Conservation (phyloP, 202 grass and related monocot genomes). For the Hordeum pubiflorum region DNA sequence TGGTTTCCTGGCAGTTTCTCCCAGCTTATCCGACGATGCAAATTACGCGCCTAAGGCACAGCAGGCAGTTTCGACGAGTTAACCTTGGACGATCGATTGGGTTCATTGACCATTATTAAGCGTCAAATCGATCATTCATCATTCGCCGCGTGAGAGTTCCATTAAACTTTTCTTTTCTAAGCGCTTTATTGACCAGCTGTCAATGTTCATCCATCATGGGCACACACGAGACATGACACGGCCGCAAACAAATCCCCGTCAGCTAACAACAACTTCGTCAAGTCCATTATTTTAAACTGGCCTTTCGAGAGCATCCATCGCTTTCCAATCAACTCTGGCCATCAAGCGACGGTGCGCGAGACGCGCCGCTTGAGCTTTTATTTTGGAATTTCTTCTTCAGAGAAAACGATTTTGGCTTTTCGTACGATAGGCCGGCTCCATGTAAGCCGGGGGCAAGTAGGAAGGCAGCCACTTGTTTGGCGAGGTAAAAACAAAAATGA, state of each 20-base stretch:
- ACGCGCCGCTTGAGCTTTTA: neutral
- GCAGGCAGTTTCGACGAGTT: neutral
- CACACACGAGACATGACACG: neutral
- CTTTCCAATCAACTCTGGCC: neutral
- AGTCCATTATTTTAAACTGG: neutral
- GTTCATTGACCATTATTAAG: neutral
- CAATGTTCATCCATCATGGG: neutral
- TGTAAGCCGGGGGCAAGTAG: neutral
- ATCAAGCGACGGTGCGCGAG: neutral
- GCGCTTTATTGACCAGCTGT: neutral
- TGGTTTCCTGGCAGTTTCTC: neutral
- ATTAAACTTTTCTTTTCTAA: neutral
- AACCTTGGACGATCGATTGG: neutral
- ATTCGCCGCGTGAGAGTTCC: neutral
- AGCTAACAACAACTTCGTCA: neutral
- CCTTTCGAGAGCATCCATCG: neutral
- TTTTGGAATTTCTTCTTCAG: neutral
- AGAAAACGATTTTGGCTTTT: too few species aligned
- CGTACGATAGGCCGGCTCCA: too few species aligned
- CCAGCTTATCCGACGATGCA: neutral
- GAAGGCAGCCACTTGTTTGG: too few species aligned
- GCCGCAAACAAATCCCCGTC: neutral
- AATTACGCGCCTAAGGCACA: neutral
- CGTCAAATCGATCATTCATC: neutral
- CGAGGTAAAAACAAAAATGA: too few species aligned